Percentiles rank a stretch among this genome's conserved stretches.
Conservation (phyloP, 2,329 filamentous ascomycete genomes). For the Elsinoe necatrix region DNA sequence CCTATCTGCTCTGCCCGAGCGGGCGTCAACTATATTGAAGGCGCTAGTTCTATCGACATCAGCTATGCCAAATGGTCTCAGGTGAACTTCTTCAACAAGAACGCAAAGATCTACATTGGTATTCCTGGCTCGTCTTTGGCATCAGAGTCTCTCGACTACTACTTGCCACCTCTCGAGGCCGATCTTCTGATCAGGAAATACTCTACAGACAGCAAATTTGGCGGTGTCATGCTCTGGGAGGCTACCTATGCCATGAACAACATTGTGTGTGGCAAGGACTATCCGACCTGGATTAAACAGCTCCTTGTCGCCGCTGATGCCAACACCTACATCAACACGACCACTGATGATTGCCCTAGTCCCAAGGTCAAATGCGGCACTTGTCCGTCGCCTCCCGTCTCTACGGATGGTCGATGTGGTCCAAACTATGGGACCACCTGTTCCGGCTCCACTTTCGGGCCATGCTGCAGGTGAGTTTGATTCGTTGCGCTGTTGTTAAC, state of each 20-base stretch:
- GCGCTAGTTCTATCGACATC: slow-evolving; percentile 30
- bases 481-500: background rate
- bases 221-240: slow-evolving; percentile 54
- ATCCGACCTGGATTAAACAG: slow-evolving; percentile 42
- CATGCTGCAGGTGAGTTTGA: slow-evolving; percentile 14
- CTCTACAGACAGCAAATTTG: slow-evolving; percentile 39
- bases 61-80: slow-evolving; percentile 42
- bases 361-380: slow-evolving; percentile 9
- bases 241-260: slow-evolving; percentile 44
- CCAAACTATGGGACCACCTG: slow-evolving; percentile 19
- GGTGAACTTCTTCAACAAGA: slow-evolving; percentile 31
- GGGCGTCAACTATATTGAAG: slow-evolving; percentile 31
- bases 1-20: slow-evolving; percentile 41
- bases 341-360: slow-evolving; percentile 10
- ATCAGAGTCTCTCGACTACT: slow-evolving; percentile 31
- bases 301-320: slow-evolving; percentile 28
- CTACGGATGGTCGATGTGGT: slow-evolving; percentile 19
- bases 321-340: slow-evolving; percentile 19
- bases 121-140: slow-evolving; percentile 30
- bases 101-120: slow-evolving; percentile 48
- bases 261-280: slow-evolving; percentile 36
- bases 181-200: slow-evolving; percentile 38
- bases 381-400: slow-evolving; percentile 16
- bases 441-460: slow-evolving; percentile 17
- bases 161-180: slow-evolving; percentile 41